phyloP scores from a whole-genome alignment of 805 yeast species.

The Wickerhamomyces canadensis region DNA sequence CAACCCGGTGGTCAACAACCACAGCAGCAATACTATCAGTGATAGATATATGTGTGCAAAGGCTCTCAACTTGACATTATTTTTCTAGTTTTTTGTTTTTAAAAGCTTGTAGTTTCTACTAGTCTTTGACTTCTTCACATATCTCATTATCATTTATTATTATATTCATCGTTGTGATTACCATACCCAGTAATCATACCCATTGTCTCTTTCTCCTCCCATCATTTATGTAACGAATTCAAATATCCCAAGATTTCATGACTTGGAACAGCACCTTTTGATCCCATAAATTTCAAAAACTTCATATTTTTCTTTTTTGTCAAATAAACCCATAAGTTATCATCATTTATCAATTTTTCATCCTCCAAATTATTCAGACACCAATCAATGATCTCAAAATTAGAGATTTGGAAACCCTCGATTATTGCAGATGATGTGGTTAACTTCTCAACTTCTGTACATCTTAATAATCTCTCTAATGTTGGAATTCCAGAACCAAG shows the following conservation, averaged over 20 bases:
- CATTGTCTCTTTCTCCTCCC: not conserved
- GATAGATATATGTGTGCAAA: not conserved
- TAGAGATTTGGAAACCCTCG: constrained; percentile 8
- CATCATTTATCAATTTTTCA: constrained; percentile 9
- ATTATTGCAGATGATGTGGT: constrained; percentile 12
- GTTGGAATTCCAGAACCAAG: not conserved
- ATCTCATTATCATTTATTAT: not conserved
- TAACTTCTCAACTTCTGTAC: constrained; percentile 6
- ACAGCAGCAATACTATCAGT: constrained; percentile 15
- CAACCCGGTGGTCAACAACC: constrained; percentile 9
- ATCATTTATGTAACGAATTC: not conserved
- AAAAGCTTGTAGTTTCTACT: no score
- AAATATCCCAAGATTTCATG: constrained; percentile 10
- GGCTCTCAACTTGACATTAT: no score
- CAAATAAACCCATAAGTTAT: constrained; percentile 17
- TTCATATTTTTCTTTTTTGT: constrained; percentile 2
- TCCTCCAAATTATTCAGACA: constrained; percentile 7
- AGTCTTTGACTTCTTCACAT: not conserved
- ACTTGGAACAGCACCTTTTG: constrained; percentile 20
- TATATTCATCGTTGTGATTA: no score
- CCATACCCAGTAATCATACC: no score
- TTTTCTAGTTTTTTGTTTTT: no score
- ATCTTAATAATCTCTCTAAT: constrained; percentile 5
- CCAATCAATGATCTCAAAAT: constrained; percentile 14
- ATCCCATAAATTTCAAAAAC: constrained; percentile 11